Evolutionary conservation across 495 filamentous ascomycete genomes (phyloP), one percentile per base, ranked within the genome.

Genomic region (Aspergillus avenaceus): DNA sequence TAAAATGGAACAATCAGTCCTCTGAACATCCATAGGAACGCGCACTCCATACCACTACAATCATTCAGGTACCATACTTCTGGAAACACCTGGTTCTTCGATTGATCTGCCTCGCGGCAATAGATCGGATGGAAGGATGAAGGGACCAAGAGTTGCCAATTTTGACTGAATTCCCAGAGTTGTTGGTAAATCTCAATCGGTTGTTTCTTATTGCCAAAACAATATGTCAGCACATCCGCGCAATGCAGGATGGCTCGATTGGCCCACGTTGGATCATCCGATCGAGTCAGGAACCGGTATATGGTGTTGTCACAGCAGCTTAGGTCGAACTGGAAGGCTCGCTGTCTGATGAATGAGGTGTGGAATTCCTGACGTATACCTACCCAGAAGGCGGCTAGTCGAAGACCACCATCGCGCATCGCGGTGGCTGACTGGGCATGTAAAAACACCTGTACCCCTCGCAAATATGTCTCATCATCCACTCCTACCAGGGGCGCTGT

Each of bases 341-440:
- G 58, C 40, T 67, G 62, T 45, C 62, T 64, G 3, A 62, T 50
- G 28, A 70, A 67, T 0, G 66, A 50, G 28, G 61, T 64, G 50
- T 68, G 63, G 28, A 70, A 59, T 36, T 70, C 67, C 50, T 70
- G 66, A 4, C 69, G 55, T 23, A 65, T 55, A 1, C 53, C 66
- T 13, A 69, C 55, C 50, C 65, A 60, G 45, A 67, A 68, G 5
- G 63, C 59, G 11, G 66, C 66, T 14, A 53, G 53, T 8, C 60
- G 57, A 3, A 70, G 56, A 8, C 59, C 53, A 2, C 29, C 48
- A 36, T 49, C 25, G 25, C 47, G 21, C 18, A 61, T 36, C 26
- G 60, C 50, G 29, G 43, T 7, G 32, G 29, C 21, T 21, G 53
- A 29, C 19, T 62, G 48, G 12, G 53, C 47, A 29, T 58, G 41